Base-by-base conservation (phyloP, 2,329 filamentous ascomycete genomes). In the Ceratocystis cubensis region DNA sequence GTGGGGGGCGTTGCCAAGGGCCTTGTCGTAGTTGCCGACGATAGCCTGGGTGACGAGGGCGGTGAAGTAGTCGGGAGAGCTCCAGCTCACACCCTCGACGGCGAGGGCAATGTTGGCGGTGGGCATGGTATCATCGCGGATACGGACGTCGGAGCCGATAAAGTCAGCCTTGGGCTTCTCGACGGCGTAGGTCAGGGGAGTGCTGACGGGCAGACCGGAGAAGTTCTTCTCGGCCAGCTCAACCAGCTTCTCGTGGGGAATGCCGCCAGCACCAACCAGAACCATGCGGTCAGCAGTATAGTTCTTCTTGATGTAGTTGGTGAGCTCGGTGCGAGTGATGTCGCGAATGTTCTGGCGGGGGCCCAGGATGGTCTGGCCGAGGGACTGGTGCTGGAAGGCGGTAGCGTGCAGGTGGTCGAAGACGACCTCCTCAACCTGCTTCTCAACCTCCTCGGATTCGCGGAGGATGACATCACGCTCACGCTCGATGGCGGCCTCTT, bases 231-330 rank as follows among this genome's bases (percentile, higher is more conserved):
- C 93, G 72, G 94, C 94, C 71, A 99, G 87, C 75, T 93, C 88
- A 73, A 99, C 94, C 69, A 99, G 87, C 81, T 96, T 84, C 76
- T 92, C 84, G 80, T 99, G 94, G 71, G 93, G 91, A 71, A 99
- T 83, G 73, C 94, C 94, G 78, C 94, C 94, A 71, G 94, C 88
- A 76, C 92, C 92, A 72, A 96, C 94, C 61, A 99, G 88, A 71
- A 99, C 93, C 93, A 99, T 99, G 78, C 95, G 92, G 81, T 99
- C 94, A 71, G 94, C 93, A 68, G 92, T 96, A 84, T 99, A 99
- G 86, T 99, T 99, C 81, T 85, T 94, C 84, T 96, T 96, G 84
- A 99, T 97, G 82, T 99, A 99, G 82, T 89, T 89, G 77, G 83
- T 81, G 72, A 99, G 84, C 79, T 99, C 93, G 73, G 90, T 85